These are phyloP conservation scores for Solioccasus polychromus DNA, from an alignment of 768 basidiomycete species.

Conservation along the genomic window DNA sequence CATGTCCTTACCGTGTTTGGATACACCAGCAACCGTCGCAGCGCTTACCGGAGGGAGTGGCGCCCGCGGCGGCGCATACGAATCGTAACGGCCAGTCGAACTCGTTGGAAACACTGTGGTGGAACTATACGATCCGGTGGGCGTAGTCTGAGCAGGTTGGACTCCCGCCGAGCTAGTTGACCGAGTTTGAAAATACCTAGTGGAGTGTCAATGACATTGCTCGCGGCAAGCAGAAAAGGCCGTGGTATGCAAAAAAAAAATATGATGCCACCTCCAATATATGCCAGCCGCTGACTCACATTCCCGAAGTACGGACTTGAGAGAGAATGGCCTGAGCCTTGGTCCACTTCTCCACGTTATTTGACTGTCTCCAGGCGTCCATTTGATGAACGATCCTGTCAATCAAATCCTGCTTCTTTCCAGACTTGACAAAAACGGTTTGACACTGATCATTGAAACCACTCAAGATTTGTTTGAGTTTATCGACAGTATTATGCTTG, in stretches of 20 bases:
- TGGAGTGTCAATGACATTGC: conserved; percentile 15
- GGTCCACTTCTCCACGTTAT: conserved; percentile 62
- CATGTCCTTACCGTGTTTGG: conserved; percentile 28
- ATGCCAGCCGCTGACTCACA: conserved; percentile 48
- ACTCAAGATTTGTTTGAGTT: conserved; percentile 75
- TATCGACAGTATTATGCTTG: conserved; percentile 80
- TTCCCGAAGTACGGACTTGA: conserved; percentile 62
- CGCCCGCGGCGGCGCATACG: conserved; percentile 60
- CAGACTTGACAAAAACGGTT: conserved; percentile 65
- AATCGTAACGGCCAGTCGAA: conserved; percentile 54
- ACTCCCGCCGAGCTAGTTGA: conserved; percentile 20
- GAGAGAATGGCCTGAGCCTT: conserved; percentile 65
- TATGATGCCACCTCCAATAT: conserved; percentile 8
- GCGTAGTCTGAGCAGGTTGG: conserved; percentile 25
- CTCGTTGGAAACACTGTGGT: conserved; percentile 23
- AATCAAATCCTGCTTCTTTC: conserved; percentile 86
- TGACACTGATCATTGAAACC: conserved; percentile 79
- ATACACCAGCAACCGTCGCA: conserved; percentile 26
- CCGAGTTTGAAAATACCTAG: conserved; percentile 30
- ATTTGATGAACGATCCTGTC: conserved; percentile 64
- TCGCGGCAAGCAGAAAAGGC: conserved; percentile 1
- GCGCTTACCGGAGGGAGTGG: conserved; percentile 38
- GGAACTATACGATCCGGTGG: conserved; percentile 18
- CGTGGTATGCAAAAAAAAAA: conserved; percentile 5
- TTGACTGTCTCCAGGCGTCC: conserved; percentile 56